Conservation (phyloP, 768 basidiomycete genomes). For the Russula sp. region DNA sequence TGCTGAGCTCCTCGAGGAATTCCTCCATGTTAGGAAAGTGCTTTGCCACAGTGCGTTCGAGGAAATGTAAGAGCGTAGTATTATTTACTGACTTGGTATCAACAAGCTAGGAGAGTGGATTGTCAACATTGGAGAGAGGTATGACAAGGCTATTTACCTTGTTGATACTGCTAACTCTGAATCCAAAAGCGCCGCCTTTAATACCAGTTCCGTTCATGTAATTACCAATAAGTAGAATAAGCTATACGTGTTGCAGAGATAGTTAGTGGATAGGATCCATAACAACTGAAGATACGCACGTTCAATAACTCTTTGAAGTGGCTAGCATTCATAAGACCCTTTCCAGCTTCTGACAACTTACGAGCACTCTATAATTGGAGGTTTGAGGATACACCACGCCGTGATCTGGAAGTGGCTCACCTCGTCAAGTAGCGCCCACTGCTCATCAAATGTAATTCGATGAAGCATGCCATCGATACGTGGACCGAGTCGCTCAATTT, state of each 20-base stretch:
- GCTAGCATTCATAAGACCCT: conserved; percentile 72
- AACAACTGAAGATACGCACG: conserved; percentile 36
- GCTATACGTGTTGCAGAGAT: conserved; percentile 33
- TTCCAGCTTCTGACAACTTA: conserved; percentile 76
- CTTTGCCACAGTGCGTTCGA: conserved; percentile 81
- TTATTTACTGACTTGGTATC: conserved; percentile 97
- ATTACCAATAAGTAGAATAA: conserved; percentile 93
- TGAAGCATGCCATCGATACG: conserved; percentile 97
- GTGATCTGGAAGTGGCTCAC: conserved; percentile 37
- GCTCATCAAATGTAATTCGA: conserved; percentile 82
- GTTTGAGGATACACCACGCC: conserved; percentile 13
- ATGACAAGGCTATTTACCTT: conserved; percentile 46
- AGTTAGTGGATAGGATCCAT: conserved; percentile 21
- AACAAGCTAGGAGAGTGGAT: conserved; percentile 57
- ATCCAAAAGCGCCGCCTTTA: conserved; percentile 96
- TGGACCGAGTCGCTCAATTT: conserved; percentile 82
- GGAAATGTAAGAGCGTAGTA: conserved; percentile 89
- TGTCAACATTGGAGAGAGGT: background rate
- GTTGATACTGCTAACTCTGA: conserved; percentile 96
- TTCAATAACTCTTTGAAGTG: conserved; percentile 87
- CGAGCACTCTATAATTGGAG: conserved; percentile 55
- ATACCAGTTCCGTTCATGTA: conserved; percentile 97
- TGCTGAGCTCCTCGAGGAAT: conserved; percentile 84
- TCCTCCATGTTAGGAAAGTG: conserved; percentile 84
- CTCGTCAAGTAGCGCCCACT: conserved; percentile 74